Evolutionary conservation across 768 basidiomycete genomes (phyloP).

Genomic region (Heimioporus sp.): DNA sequence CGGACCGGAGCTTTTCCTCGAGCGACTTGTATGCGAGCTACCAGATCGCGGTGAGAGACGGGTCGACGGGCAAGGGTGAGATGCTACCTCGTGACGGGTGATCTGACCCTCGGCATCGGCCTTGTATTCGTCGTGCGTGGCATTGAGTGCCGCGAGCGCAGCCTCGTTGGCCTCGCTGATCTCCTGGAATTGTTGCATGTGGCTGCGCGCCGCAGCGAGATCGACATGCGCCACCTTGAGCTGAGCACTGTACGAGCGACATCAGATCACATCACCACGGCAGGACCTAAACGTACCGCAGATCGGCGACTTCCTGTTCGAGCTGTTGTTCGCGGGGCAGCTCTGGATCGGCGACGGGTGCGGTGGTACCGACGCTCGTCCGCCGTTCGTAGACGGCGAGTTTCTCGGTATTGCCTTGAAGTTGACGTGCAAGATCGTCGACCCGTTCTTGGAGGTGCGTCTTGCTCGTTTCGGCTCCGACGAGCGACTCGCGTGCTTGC

Average conservation of each 20-base stretch:
- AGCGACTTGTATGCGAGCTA: slow-evolving; percentile 66
- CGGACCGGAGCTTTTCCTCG: slow-evolving; percentile 57
- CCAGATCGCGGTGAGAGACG: neutral
- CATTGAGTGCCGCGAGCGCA: slow-evolving; percentile 65
- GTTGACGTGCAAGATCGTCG: slow-evolving; percentile 45
- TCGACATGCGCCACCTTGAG: slow-evolving; percentile 80
- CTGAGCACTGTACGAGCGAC: slow-evolving; percentile 51
- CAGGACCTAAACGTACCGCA: slow-evolving; percentile 56
- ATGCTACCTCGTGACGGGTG: slow-evolving; percentile 62
- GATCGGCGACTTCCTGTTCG: slow-evolving; percentile 80
- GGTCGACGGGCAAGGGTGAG: neutral
- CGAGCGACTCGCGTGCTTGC: slow-evolving; percentile 66
- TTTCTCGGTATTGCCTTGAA: slow-evolving; percentile 81
- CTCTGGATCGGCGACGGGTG: slow-evolving; percentile 41
- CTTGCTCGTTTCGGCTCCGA: too few relatives aligned
- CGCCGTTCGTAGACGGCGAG: slow-evolving; percentile 83
- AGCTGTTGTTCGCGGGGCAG: slow-evolving; percentile 74
- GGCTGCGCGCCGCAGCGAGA: slow-evolving; percentile 62
- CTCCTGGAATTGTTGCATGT: slow-evolving; percentile 83
- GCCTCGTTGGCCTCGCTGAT: slow-evolving; percentile 82
- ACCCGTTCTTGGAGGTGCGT: slow-evolving; percentile 68
- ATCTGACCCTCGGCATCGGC: slow-evolving; percentile 68
- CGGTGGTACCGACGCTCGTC: slow-evolving; percentile 31
- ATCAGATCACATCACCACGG: neutral
- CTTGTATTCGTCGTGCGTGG: slow-evolving; percentile 81